Evolutionary conservation across 306 rosid species (phyloP).

Genomic region (Fragaria nilgerrensis): DNA sequence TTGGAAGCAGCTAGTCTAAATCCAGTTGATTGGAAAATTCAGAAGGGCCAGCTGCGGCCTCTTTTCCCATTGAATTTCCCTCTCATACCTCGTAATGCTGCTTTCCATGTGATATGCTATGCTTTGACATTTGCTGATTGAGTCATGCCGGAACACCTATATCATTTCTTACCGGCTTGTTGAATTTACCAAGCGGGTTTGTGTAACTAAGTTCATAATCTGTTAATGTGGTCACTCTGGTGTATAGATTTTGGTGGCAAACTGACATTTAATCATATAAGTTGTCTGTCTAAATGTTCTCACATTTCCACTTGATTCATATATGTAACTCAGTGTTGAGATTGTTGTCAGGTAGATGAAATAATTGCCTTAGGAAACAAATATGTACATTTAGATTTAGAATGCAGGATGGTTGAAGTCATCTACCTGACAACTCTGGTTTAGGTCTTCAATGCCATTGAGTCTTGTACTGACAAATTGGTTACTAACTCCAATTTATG

Average conservation of each 20-base stretch:
- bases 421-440: neutral
- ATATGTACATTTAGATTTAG: neutral
- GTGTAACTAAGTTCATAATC: neutral
- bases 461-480: no score
- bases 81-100: constrained; percentile 49
- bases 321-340: neutral
- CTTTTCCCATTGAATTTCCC: constrained; percentile 51
- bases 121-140: constrained; percentile 21
- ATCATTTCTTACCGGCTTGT: neutral
- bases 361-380: neutral
- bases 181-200: neutral
- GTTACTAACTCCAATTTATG: neutral
- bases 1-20: constrained; percentile 61
- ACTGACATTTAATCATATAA: neutral
- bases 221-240: neutral
- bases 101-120: neutral
- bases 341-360: neutral
- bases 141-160: neutral
- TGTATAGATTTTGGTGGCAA: neutral
- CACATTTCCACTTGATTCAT: neutral
- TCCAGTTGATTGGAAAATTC: constrained; percentile 79
- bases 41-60: constrained; percentile 49
- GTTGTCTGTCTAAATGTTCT: neutral
- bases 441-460: neutral
- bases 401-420: no score